phyloP scores from a whole-genome alignment of 2,329 filamentous ascomycete species.

The Cladosporium oxysporum region DNA sequence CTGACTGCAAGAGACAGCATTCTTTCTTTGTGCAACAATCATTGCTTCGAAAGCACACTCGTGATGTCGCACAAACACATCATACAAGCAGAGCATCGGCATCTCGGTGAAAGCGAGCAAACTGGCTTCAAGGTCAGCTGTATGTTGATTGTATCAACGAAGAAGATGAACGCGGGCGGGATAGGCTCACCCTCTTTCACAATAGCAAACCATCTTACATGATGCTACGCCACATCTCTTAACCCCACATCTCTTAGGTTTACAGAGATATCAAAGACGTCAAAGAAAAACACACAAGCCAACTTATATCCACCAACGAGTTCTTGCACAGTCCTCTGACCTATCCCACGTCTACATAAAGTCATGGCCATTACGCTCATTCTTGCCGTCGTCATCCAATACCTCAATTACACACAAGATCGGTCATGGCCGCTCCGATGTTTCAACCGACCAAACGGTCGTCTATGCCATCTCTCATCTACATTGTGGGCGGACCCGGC shows the following conservation, averaged over 20 bases:
- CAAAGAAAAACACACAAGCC: neutral
- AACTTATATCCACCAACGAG: neutral
- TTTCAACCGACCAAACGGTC: neutral
- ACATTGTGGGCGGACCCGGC: constrained; percentile 34
- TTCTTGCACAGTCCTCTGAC: too few relatives aligned
- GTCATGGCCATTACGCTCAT: neutral
- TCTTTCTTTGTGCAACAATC: neutral
- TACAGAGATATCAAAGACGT: neutral
- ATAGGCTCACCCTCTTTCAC: too few relatives aligned
- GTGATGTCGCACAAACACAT: neutral
- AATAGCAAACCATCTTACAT: neutral
- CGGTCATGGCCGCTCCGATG: too few relatives aligned
- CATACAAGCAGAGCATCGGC: neutral
- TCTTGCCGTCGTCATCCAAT: neutral
- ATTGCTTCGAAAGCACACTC: neutral
- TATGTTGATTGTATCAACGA: neutral
- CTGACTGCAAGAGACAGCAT: too few relatives aligned
- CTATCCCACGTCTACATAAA: neutral
- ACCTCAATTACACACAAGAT: neutral
- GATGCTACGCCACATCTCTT: neutral
- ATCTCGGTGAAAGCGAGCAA: neutral
- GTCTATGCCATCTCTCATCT: neutral
- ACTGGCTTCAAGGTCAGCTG: neutral
- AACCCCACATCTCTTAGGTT: too few relatives aligned
- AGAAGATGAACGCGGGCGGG: neutral